phyloP scores from a whole-genome alignment of 2,329 filamentous ascomycete genomes.

The Pyricularia grisea region DNA sequence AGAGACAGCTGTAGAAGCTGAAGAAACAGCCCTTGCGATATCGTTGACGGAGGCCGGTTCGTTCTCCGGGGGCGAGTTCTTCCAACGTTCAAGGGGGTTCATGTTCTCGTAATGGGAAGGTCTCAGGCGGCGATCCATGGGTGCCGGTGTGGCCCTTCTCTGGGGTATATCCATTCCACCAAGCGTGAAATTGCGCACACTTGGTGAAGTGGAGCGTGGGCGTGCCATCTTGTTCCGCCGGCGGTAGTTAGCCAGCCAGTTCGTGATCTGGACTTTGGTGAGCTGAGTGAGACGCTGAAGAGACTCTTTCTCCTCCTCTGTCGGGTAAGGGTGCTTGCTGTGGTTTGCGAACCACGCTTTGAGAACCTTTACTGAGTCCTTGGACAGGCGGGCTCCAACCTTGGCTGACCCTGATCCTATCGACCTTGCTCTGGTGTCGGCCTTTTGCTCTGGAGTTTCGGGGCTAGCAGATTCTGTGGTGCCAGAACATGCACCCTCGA shows the following conservation, averaged over 20 bases:
- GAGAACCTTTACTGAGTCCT: slow-evolving; percentile 68
- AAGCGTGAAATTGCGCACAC: slow-evolving; percentile 48
- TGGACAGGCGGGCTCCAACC: slow-evolving; percentile 66
- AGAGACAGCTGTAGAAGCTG: slow-evolving; percentile 39
- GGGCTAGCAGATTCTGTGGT: neutral
- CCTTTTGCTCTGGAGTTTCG: neutral
- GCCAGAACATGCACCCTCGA: neutral
- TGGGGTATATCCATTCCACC: slow-evolving; percentile 66
- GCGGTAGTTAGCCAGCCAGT: slow-evolving; percentile 87
- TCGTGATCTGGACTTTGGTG: slow-evolving; percentile 74
- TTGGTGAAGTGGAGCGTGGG: slow-evolving; percentile 60
- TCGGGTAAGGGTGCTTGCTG: slow-evolving; percentile 76
- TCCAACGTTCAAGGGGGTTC: slow-evolving; percentile 51
- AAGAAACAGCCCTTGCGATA: slow-evolving; percentile 46
- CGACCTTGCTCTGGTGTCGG: neutral
- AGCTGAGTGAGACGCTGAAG: slow-evolving; percentile 72
- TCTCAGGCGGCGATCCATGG: slow-evolving; percentile 11
- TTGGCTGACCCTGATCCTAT: slow-evolving; percentile 34
- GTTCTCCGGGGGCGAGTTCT: slow-evolving; percentile 49
- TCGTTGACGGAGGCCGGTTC: slow-evolving; percentile 50
- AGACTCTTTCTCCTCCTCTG: slow-evolving; percentile 74
- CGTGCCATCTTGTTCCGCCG: slow-evolving; percentile 69
- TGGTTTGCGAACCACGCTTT: slow-evolving; percentile 81
- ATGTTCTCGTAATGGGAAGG: slow-evolving; percentile 31
- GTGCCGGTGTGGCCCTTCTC: slow-evolving; percentile 43